Conservation (phyloP, 768 basidiomycete species). For the Cystobasidiopsis lactophilus region DNA sequence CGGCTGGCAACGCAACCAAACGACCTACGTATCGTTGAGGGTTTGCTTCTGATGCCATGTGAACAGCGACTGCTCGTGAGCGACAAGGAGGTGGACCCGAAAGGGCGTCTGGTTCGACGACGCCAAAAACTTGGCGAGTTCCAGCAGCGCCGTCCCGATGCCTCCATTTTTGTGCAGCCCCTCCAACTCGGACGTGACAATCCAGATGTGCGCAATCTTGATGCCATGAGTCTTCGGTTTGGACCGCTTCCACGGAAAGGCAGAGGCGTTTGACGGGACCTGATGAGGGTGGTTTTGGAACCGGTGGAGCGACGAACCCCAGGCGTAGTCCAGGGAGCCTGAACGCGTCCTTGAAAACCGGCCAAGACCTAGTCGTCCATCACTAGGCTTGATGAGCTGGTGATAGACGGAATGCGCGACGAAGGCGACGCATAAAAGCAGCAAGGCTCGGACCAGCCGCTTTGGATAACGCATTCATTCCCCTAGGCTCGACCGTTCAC, state of each 20-base stretch:
- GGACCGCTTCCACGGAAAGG: slow-evolving; percentile 6
- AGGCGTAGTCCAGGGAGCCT: slow-evolving; percentile 10
- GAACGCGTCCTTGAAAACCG: too few species aligned
- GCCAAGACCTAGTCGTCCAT: too few species aligned
- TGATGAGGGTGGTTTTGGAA: slow-evolving; percentile 14
- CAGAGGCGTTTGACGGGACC: neutral
- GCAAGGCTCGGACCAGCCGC: too few species aligned
- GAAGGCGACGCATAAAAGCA: too few species aligned
- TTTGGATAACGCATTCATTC: too few species aligned
- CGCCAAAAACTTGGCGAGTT: slow-evolving; percentile 9
- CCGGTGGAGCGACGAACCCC: slow-evolving; percentile 13
- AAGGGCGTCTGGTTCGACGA: neutral
- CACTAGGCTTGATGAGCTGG: too few species aligned
- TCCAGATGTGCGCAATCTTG: neutral
- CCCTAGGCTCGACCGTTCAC: too few species aligned
- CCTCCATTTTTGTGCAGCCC: slow-evolving; percentile 16
- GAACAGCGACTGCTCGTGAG: neutral
- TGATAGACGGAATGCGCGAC: too few species aligned
- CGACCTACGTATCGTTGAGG: too few species aligned
- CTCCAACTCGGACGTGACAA: slow-evolving; percentile 14
- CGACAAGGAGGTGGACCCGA: slow-evolving; percentile 10
- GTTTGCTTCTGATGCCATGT: neutral
- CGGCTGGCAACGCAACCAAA: too few species aligned
- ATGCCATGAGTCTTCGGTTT: neutral
- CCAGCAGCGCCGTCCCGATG: slow-evolving; percentile 12